Evolutionary conservation across 441 rosid species (phyloP).

Genomic region (Arabidopsis hybrid): DNA sequence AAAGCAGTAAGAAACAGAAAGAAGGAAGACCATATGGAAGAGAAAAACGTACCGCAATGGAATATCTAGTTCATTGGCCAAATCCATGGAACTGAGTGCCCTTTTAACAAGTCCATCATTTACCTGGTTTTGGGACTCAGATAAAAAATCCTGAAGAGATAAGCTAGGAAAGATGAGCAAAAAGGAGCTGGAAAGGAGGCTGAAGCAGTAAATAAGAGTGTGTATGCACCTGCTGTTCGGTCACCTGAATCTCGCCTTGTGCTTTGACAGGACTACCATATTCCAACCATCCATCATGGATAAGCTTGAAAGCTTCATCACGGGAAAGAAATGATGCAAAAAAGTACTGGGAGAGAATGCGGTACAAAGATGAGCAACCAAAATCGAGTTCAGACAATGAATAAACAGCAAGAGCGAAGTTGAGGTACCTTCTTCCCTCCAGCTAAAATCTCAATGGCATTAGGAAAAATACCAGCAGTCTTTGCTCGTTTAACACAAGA

Average conservation of each 20-base stretch:
- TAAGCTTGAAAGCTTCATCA: conserved; percentile 95
- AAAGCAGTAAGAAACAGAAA: conserved; percentile 29
- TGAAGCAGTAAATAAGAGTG: conserved; percentile 16
- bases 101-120: conserved; percentile 62
- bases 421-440: conserved; percentile 84
- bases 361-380: not conserved
- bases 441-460: conserved; percentile 88
- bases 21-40: conserved; percentile 18
- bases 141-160: conserved; percentile 58
- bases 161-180: conserved; percentile 28
- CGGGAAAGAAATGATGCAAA: conserved; percentile 97
- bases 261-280: conserved; percentile 54
- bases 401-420: conserved; percentile 7
- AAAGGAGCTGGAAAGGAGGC: conserved; percentile 4
- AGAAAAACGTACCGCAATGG: conserved; percentile 56
- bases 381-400: not conserved
- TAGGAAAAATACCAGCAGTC: conserved; percentile 96
- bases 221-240: conserved; percentile 20
- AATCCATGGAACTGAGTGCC: conserved; percentile 49
- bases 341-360: conserved; percentile 63
- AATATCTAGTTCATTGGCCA: conserved; percentile 48
- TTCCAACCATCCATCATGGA: conserved; percentile 81
- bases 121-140: conserved; percentile 60
- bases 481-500: conserved; percentile 87
- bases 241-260: conserved; percentile 62